These are phyloP conservation scores for Pseudopyrenochaeta lycopersici DNA, from an alignment of 2,329 filamentous ascomycete species.

Conservation along the genomic window DNA sequence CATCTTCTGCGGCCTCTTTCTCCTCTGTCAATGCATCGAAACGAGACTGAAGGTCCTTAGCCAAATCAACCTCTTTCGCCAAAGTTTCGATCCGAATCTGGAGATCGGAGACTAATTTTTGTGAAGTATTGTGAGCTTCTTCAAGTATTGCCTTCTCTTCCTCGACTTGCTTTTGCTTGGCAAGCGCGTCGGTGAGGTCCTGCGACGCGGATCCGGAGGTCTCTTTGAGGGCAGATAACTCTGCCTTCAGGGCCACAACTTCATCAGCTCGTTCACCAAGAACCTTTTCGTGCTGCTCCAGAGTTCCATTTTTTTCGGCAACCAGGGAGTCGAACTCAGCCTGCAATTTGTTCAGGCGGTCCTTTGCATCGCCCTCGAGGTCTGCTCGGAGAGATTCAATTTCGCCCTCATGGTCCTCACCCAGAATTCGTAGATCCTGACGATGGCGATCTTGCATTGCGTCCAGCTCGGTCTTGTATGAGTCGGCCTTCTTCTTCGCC, in stretches of 20 bases:
- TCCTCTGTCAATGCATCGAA: slow-evolving; percentile 27
- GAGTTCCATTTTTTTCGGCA: slow-evolving; percentile 34
- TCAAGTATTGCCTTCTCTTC: slow-evolving; percentile 32
- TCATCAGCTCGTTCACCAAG: slow-evolving; percentile 29
- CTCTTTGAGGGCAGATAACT: slow-evolving; percentile 29
- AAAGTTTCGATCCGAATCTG: slow-evolving; percentile 33
- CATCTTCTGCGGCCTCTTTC: slow-evolving; percentile 28
- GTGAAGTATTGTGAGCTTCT: slow-evolving; percentile 30
- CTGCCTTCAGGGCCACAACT: slow-evolving; percentile 28
- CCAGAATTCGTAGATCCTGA: slow-evolving; percentile 39
- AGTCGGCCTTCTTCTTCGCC: slow-evolving; percentile 32
- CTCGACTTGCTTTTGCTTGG: slow-evolving; percentile 31
- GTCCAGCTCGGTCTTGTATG: slow-evolving; percentile 40
- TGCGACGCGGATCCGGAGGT: slow-evolving; percentile 34
- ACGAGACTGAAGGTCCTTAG: slow-evolving; percentile 18
- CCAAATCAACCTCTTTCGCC: slow-evolving; percentile 14
- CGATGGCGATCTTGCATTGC: slow-evolving; percentile 34
- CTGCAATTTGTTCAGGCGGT: slow-evolving; percentile 42
- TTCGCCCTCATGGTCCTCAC: slow-evolving; percentile 45
- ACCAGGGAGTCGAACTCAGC: slow-evolving; percentile 42
- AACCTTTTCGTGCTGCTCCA: slow-evolving; percentile 33
- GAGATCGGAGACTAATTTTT: slow-evolving; percentile 31
- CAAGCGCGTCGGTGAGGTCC: slow-evolving; percentile 30
- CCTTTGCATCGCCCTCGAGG: slow-evolving; percentile 47
- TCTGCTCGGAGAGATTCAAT: slow-evolving; percentile 47